Evolutionary conservation across 352 stramenopile species (phyloP).

Genomic region (Hyaloperonospora arabidopsidis): DNA sequence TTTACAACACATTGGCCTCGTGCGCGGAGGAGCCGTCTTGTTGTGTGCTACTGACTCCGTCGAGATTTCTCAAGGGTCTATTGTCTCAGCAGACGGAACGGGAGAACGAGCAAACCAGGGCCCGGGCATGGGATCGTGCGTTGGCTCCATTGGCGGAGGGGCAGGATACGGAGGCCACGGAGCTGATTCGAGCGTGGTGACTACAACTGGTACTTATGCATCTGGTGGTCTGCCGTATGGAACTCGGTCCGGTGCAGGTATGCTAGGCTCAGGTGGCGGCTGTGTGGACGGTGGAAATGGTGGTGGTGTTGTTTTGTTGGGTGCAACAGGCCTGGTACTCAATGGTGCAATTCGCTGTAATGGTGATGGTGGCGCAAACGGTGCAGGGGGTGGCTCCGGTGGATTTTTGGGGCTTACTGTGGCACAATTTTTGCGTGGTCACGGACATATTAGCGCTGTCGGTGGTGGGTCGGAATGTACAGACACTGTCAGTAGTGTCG

Average conservation of each 20-base stretch:
- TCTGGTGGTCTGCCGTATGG: constrained; percentile 61
- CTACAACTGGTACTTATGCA: constrained; percentile 45
- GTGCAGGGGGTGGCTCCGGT: constrained; percentile 61
- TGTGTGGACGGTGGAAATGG: constrained; percentile 60
- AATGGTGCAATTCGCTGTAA: constrained; percentile 71
- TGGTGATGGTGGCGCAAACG: constrained; percentile 44
- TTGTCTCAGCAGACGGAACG: constrained; percentile 52
- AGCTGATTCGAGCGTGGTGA: constrained; percentile 58
- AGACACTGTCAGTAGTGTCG: constrained; percentile 23
- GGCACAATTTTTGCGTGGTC: constrained; percentile 43
- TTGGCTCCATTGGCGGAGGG: constrained; percentile 50
- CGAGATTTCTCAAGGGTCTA: constrained; percentile 31
- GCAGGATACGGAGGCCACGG: constrained; percentile 63
- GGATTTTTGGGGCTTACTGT: constrained; percentile 64
- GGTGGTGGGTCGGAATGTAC: constrained; percentile 57
- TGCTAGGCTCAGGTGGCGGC: constrained; percentile 63
- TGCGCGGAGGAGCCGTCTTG: constrained; percentile 53
- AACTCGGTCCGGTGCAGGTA: constrained; percentile 50
- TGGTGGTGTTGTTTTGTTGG: constrained; percentile 62
- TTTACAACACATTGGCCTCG: constrained; percentile 14
- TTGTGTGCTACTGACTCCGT: constrained; percentile 50
- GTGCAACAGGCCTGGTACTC: constrained; percentile 46
- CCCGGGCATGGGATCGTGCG: constrained; percentile 47
- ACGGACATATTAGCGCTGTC: constrained; percentile 61
- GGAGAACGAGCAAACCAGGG: constrained; percentile 62